Evolutionary conservation across 2,329 filamentous ascomycete genomes (phyloP).

Genomic region (Dactylellina drechsleri): DNA sequence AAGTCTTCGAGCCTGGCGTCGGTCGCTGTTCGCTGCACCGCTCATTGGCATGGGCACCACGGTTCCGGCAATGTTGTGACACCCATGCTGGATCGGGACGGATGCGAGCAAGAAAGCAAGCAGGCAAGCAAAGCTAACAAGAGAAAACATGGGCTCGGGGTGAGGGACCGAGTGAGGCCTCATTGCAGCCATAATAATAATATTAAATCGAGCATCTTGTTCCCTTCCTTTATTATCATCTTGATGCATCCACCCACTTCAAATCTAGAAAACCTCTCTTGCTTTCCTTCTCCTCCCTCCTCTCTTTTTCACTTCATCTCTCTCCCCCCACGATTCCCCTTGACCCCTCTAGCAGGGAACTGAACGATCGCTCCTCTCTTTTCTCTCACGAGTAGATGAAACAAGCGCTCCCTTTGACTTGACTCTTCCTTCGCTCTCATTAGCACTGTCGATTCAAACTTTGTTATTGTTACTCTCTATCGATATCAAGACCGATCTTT

Average conservation of each 20-base stretch:
- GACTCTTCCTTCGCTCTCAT: conserved; percentile 20
- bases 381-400: conserved; percentile 40
- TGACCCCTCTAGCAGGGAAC: conserved; percentile 34
- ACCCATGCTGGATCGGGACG: not conserved
- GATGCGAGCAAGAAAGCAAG: not conserved
- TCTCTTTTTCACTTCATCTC: conserved; percentile 47
- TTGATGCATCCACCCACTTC: conserved; percentile 45
- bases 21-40: not conserved
- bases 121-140: not conserved
- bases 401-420: conserved; percentile 52
- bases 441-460: not conserved
- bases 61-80: not conserved
- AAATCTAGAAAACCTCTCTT: conserved; percentile 11
- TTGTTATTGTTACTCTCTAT: no score
- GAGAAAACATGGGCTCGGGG: not conserved
- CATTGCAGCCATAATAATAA: conserved; percentile 21
- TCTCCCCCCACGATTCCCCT: conserved; percentile 34
- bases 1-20: not conserved
- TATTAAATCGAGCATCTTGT: conserved; percentile 4
- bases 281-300: conserved; percentile 51
- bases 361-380: conserved; percentile 25
- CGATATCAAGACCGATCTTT: not conserved
- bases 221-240: conserved; percentile 51
- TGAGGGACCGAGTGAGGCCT: conserved; percentile 7
- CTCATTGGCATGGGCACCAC: not conserved